These are phyloP conservation scores for Phytophthora pistaciae DNA, from an alignment of 352 stramenopile species.

Conservation along the genomic window DNA sequence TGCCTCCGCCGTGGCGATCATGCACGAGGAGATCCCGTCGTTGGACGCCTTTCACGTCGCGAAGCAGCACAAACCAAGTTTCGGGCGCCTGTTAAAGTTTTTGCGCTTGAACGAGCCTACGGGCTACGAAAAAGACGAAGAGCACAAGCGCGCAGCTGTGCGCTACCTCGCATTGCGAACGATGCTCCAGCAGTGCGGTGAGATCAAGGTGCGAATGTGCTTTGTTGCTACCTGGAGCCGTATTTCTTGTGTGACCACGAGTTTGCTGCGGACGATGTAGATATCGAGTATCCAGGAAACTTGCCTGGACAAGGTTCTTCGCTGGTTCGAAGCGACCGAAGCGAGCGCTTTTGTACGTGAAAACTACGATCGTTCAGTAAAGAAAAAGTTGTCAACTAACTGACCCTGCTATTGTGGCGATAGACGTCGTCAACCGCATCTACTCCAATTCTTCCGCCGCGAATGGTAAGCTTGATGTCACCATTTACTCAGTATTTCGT, in stretches of 20 bases:
- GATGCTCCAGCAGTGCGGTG: conserved; percentile 63
- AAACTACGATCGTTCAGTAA: not conserved
- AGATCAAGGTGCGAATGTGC: conserved; percentile 50
- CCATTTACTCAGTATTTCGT: not conserved
- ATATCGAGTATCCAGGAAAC: conserved; percentile 50
- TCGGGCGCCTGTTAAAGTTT: conserved; percentile 63
- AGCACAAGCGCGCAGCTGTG: conserved; percentile 59
- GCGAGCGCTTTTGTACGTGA: conserved; percentile 29
- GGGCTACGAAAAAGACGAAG: conserved; percentile 58
- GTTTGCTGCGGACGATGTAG: too few species aligned
- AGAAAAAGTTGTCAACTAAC: not conserved
- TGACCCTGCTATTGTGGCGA: not conserved
- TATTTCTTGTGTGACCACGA: too few species aligned
- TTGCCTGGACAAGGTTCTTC: conserved; percentile 59
- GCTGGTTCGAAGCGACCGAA: conserved; percentile 67
- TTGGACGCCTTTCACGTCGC: conserved; percentile 47
- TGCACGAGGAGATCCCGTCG: conserved; percentile 35
- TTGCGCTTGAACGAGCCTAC: conserved; percentile 66
- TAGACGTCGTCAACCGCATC: conserved; percentile 40
- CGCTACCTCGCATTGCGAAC: conserved; percentile 61
- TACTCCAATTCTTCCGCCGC: conserved; percentile 54
- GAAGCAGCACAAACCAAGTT: conserved; percentile 48
- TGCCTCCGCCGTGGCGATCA: conserved; percentile 33
- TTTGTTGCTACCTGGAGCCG: not conserved
- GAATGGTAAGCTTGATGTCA: conserved; percentile 50